These are phyloP conservation scores for Lablab purpureus DNA, from an alignment of 306 rosid genomes.

Conservation along the genomic window DNA sequence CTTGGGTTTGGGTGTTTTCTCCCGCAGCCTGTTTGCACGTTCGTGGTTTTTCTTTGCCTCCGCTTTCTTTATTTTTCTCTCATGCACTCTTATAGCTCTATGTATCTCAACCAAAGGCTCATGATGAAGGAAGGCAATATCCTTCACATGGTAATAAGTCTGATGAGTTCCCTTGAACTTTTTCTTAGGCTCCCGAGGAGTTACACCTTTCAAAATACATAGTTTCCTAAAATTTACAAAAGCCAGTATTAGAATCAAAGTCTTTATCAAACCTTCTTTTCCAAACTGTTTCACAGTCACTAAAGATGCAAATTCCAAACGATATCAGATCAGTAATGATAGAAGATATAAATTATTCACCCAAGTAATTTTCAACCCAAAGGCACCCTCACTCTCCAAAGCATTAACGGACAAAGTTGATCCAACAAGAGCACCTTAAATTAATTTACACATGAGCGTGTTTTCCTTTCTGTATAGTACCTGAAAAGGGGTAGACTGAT, in stretches of 20 bases:
- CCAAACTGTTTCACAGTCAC: background rate
- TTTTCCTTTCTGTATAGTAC: constrained; percentile 42
- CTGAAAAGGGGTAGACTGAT: constrained; percentile 85
- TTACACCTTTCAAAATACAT: constrained; percentile 90
- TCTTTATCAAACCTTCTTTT: background rate
- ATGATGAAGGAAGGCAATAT: constrained; percentile 82
- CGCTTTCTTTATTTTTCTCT: constrained; percentile 84
- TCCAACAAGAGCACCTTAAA: background rate
- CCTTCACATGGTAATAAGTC: constrained; percentile 93
- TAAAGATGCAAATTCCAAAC: background rate
- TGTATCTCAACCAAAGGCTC: constrained; percentile 84
- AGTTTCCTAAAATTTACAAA: constrained; percentile 64
- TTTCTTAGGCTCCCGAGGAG: constrained; percentile 95
- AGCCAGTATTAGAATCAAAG: constrained; percentile 32
- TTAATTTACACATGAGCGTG: background rate
- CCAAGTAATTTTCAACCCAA: background rate
- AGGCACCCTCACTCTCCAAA: background rate
- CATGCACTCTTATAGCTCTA: constrained; percentile 73
- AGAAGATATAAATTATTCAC: background rate
- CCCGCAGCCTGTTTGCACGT: constrained; percentile 67
- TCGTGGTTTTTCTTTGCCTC: constrained; percentile 82
- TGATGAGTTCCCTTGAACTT: constrained; percentile 94
- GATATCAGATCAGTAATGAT: background rate
- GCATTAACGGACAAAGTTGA: background rate
- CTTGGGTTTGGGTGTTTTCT: constrained; percentile 63